phyloP scores from a whole-genome alignment of 192 early-diverging fungal genomes.

The Bifiguratus adelaidae region DNA sequence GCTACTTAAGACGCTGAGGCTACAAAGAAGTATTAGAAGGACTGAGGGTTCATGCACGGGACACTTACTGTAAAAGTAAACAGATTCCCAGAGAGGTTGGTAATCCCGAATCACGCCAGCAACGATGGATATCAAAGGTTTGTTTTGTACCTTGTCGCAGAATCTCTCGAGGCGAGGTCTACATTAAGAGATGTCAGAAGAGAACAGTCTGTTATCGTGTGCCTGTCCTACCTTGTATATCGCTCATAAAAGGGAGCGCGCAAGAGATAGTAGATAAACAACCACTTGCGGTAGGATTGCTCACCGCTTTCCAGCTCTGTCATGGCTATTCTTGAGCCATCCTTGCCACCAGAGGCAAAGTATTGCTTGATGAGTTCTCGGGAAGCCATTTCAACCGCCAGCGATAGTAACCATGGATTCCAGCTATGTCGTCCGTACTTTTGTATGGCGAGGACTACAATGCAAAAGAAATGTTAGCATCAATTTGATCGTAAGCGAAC shows the following conservation, averaged over 20 bases:
- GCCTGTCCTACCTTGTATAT: constrained; percentile 54
- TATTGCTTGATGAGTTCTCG: constrained; percentile 27
- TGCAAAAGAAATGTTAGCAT: not conserved
- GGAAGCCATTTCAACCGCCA: constrained; percentile 55
- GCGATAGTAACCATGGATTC: constrained; percentile 78
- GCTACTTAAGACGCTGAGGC: no score
- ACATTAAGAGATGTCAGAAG: not conserved
- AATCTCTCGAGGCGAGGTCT: constrained; percentile 51
- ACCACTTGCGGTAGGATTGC: constrained; percentile 54
- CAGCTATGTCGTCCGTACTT: constrained; percentile 64
- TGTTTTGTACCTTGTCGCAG: constrained; percentile 53
- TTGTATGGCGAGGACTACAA: constrained; percentile 58
- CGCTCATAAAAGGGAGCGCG: constrained; percentile 74
- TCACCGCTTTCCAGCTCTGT: constrained; percentile 73
- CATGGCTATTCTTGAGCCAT: constrained; percentile 21
- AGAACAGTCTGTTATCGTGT: not conserved
- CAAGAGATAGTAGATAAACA: constrained; percentile 75
- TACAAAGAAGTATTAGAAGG: no score
- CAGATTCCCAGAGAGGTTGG: constrained; percentile 79
- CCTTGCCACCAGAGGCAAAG: constrained; percentile 17
- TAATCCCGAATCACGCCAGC: constrained; percentile 75
- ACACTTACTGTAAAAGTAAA: constrained; percentile 93
- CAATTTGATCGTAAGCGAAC: not conserved
- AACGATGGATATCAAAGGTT: constrained; percentile 67
- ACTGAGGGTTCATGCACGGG: no score